Conservation (phyloP, 495 filamentous ascomycete genomes). For the Penicillium tannophilum region DNA sequence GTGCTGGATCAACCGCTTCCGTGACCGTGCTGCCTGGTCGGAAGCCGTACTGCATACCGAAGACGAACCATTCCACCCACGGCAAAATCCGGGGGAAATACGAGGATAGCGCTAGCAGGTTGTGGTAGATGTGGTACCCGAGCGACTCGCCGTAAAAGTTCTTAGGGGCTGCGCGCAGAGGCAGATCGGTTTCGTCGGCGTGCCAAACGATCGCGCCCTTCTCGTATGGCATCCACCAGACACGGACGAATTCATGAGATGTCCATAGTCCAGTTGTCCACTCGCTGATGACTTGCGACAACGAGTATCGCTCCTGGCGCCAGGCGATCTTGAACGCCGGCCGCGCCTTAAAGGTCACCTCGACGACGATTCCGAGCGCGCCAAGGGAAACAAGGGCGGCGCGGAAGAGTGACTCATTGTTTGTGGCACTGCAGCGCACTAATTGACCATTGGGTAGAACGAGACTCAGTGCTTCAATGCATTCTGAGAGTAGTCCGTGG, state of each 20-base stretch:
- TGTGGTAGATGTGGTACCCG: conserved; percentile 88
- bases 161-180: conserved; percentile 45
- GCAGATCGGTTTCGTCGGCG: conserved; percentile 70
- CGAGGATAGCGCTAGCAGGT: conserved; percentile 74
- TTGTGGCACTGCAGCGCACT: conserved; percentile 68
- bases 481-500: conserved; percentile 83
- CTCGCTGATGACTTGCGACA: conserved; percentile 63
- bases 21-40: conserved; percentile 60
- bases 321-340: conserved; percentile 79
- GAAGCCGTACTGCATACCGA: conserved; percentile 95
- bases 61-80: conserved; percentile 89
- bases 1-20: conserved; percentile 75
- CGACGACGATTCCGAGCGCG: conserved; percentile 85
- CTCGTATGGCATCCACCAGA: conserved; percentile 98
- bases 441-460: conserved; percentile 81
- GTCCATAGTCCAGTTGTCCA: conserved; percentile 84
- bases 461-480: conserved; percentile 69
- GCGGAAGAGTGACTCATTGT: conserved; percentile 79
- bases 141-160: conserved; percentile 80
- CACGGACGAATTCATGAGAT: conserved; percentile 80
- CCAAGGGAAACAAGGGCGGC: conserved; percentile 87
- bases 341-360: conserved; percentile 80
- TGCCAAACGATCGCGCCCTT: conserved; percentile 84
- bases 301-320: conserved; percentile 74
- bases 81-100: conserved; percentile 81